Evolutionary conservation across 306 rosid species (phyloP), one percentile per base, ranked within the genome.

Genomic region (Senna tora): DNA sequence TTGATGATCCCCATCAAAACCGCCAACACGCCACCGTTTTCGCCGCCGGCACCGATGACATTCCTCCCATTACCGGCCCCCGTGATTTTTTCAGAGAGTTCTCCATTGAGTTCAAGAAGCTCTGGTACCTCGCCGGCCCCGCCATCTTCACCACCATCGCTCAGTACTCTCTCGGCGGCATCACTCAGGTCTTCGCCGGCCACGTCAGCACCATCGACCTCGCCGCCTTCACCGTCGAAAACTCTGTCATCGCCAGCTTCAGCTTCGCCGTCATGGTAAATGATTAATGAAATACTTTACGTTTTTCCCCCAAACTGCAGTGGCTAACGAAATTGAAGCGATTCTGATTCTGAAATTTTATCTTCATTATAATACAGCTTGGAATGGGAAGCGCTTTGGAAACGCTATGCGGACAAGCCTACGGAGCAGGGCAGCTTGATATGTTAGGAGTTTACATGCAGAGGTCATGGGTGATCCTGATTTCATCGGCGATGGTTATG

Each of bases 331-430:
- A 36, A 36, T 7, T 36, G 39, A 7, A 36, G 5, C 5, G 39
- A 36, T 36, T 7, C n/a, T 36, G 52, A 21, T 56, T 22, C 16
- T 7, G 53, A 47, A 16, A 47, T 45, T 12, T 39, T 15, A 25
- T 7, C 8, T 36, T 7, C 0, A 0, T 47, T 7, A 6, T 15
- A 14, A 20, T 42, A 9, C 72, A 89, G 98, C 73, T 90, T 4
- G 98, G 98, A 4, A 93, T 93, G 98, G 98, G 97, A 21, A 93
- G 97, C 22, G 98, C 97, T 1, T 72, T 93, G 28, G 98, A 90
- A 33, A 93, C 98, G 5, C 85, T 93, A 0, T 93, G 98, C 38
- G 98, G 98, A 10, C 98, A 93, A 77, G 97, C 98, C 0, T 81
- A 72, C 2, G 98, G 98, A 30, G 96, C 93, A 0, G 93, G 98